Base-by-base conservation (phyloP, 2,329 filamentous ascomycete species). In the Rhynchosporium graminicola region DNA sequence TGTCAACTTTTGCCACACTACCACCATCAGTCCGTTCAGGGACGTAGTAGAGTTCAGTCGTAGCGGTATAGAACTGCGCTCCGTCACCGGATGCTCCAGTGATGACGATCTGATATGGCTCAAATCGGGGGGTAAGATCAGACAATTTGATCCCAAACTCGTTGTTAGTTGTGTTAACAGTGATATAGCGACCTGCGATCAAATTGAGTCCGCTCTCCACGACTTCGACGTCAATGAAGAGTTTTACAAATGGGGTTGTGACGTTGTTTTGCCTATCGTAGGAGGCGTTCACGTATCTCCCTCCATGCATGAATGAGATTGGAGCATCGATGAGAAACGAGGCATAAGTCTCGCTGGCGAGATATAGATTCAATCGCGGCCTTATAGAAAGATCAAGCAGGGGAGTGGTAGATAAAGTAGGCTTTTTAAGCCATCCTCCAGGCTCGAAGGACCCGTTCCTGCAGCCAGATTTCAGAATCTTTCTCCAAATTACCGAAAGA, bases 361-460 rank as follows among this genome's bases (percentile, higher is more conserved):
- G 73, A 69, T 82, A 82, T 13, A 80, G 73, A 65, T 71, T 80
- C 71, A 79, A 76, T 3, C 78, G 77, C 3, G 80, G 77, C 40
- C 75, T 74, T 15, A 81, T 68, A 29, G 72, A 72, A 2, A 81
- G 66, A 63, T 79, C 72, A 4, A 82, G 70, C 20, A 79, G 68
- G 8, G 75, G 74, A 15, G 63, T 68, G 6, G 68, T 52, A 10
- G 76, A 78, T 26, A 64, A 67, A 4, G 62, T 42, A 10, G 80
- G 80, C 20, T 74, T 67, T 2, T 74, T 63, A 3, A 82, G 72
- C 72, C 73, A 75, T 51, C 80, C 80, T 15, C 79, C 79, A 0
- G 80, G 80, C 56, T 80, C 70, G 68, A 80, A 80, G 1, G 78
- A 79, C 0, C 75, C 74, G 66, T 80, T 79, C 38, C 79, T 80